These are phyloP conservation scores for Debaryomyces singareniensis DNA, from an alignment of 1,139 yeast genomes.

Conservation along the genomic window DNA sequence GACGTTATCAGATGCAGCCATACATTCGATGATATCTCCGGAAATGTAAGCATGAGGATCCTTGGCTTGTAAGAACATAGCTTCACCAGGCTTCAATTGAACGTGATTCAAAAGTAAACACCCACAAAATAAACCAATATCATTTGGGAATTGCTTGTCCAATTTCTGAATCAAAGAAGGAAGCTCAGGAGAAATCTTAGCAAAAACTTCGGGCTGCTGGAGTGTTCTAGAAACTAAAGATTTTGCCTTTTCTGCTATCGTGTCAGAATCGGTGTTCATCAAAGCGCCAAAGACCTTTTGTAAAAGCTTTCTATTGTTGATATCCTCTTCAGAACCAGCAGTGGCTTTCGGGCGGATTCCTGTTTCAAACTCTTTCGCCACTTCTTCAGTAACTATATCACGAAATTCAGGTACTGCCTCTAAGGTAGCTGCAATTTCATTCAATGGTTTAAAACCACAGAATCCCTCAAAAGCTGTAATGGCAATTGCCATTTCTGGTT, in stretches of 20 bases:
- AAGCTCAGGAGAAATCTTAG: conserved; percentile 39
- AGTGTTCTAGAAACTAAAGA: conserved; percentile 59
- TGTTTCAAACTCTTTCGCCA: conserved; percentile 44
- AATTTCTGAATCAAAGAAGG: conserved; percentile 71
- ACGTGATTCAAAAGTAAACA: conserved; percentile 89
- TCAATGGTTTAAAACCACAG: conserved; percentile 94
- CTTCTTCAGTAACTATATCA: conserved; percentile 60
- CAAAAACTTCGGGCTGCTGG: conserved; percentile 42
- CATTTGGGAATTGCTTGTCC: conserved; percentile 84
- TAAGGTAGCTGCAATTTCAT: conserved; percentile 63
- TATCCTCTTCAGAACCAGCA: conserved; percentile 42
- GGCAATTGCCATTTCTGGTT: conserved; percentile 99
- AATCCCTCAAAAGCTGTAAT: conserved; percentile 93
- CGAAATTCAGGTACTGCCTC: conserved; percentile 68
- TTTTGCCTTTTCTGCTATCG: conserved; percentile 50
- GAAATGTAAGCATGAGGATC: conserved; percentile 97
- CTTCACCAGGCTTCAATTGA: conserved; percentile 81
- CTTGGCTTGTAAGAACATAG: conserved; percentile 92
- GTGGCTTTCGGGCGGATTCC: conserved; percentile 43
- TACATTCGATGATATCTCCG: conserved; percentile 97
- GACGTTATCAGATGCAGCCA: conserved; percentile 98
- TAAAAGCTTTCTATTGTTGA: conserved; percentile 53
- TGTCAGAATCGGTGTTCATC: conserved; percentile 66
- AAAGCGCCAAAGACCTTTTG: conserved; percentile 72
- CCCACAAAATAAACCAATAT: conserved; percentile 94